Conservation (phyloP, 345 rosid species). For the Hypericum androsaemum region DNA sequence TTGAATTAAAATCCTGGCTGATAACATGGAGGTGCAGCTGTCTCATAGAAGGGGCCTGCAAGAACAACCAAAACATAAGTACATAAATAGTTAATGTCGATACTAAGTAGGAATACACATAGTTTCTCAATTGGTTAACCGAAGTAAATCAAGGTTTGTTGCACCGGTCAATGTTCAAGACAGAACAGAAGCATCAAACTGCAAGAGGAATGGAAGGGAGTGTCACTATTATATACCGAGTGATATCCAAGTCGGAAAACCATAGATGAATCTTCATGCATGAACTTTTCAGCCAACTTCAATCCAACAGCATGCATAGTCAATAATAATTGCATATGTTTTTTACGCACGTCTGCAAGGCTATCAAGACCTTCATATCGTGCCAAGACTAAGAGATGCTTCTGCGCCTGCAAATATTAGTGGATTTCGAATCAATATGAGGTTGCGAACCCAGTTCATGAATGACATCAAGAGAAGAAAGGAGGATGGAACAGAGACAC, state of each 20-base stretch:
- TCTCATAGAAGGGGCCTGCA: conserved; percentile 64
- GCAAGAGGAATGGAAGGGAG: background rate
- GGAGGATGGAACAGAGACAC: background rate
- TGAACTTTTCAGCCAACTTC: conserved; percentile 62
- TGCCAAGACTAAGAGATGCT: conserved; percentile 63
- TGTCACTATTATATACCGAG: conserved; percentile 34
- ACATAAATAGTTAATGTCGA: too few relatives aligned
- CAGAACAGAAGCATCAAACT: too few relatives aligned
- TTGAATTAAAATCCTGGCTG: conserved; percentile 86
- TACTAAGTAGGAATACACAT: too few relatives aligned
- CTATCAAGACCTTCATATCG: conserved; percentile 48
- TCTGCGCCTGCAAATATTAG: conserved; percentile 46
- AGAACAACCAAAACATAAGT: conserved; percentile 2
- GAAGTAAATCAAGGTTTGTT: too few relatives aligned
- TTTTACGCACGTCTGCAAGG: conserved; percentile 53
- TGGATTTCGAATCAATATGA: background rate
- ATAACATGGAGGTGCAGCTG: conserved; percentile 89
- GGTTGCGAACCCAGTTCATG: conserved; percentile 1
- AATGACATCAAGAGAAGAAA: background rate
- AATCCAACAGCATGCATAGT: conserved; percentile 64
- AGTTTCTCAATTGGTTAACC: too few relatives aligned
- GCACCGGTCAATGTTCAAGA: too few relatives aligned
- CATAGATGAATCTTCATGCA: conserved; percentile 56
- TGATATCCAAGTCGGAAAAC: conserved; percentile 92
- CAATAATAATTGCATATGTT: conserved; percentile 47